Evolutionary conservation across 139 green algal genomes (phyloP).

Genomic region (Limnomonas spitsbergensis): DNA sequence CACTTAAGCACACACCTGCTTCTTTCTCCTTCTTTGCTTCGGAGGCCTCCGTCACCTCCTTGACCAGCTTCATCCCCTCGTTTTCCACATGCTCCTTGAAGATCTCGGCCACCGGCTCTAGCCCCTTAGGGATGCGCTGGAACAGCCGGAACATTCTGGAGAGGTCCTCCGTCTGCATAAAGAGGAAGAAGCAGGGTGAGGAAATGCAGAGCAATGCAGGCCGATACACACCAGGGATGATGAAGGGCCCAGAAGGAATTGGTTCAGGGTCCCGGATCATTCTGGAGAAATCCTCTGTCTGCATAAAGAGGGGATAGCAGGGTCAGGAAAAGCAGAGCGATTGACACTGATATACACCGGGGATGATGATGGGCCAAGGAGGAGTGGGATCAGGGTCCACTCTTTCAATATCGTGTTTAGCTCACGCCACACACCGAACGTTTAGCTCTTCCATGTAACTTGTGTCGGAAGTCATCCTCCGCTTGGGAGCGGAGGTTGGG

Average conservation of each 20-base stretch:
- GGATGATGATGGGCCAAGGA: too few relatives aligned
- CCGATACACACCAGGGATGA: too few relatives aligned
- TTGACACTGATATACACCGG: too few relatives aligned
- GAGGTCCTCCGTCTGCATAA: constrained; percentile 81
- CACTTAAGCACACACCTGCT: constrained; percentile 34
- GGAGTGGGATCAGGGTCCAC: constrained; percentile 90
- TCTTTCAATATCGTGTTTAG: too few relatives aligned
- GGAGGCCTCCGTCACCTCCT: constrained; percentile 63
- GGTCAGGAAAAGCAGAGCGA: too few relatives aligned
- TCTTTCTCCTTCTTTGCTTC: constrained; percentile 76
- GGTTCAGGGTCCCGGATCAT: constrained; percentile 97
- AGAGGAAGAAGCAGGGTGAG: neutral
- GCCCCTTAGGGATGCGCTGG: constrained; percentile 80
- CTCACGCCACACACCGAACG: too few relatives aligned
- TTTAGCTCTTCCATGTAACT: too few relatives aligned
- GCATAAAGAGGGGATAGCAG: constrained; percentile 7
- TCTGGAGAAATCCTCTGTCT: constrained; percentile 86
- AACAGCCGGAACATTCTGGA: constrained; percentile 97
- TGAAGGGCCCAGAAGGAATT: constrained; percentile 83
- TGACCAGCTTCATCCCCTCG: constrained; percentile 87
- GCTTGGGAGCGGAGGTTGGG: too few relatives aligned
- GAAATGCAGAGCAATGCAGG: too few relatives aligned
- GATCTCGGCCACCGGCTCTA: constrained; percentile 88
- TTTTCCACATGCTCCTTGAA: constrained; percentile 92
- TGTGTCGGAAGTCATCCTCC: too few relatives aligned